Conservation (phyloP, 2,329 filamentous ascomycete genomes). For the Fusarium nisikadoi region DNA sequence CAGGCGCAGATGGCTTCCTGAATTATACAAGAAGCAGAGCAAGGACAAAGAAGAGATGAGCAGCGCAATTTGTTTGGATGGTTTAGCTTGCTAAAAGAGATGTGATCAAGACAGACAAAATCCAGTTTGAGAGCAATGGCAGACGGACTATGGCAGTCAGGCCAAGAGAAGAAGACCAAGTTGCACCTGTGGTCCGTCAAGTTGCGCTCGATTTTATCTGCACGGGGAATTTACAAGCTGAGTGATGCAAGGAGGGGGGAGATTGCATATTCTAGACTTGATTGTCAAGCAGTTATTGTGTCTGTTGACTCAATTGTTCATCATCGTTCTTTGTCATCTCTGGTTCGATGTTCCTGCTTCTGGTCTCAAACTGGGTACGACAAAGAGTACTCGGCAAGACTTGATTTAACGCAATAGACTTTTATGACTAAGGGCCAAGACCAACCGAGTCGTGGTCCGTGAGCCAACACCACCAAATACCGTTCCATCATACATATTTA, state of each 20-base stretch:
- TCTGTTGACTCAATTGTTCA: slow-evolving; percentile 28
- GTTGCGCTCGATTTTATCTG: slow-evolving; percentile 6
- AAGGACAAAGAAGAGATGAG: slow-evolving; percentile 24
- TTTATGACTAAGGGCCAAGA: slow-evolving; percentile 41
- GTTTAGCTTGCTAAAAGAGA: slow-evolving; percentile 11
- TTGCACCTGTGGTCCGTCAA: not conserved
- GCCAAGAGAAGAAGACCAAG: not conserved
- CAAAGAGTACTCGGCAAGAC: slow-evolving; percentile 19
- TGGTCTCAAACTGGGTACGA: slow-evolving; percentile 16
- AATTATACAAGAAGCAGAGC: slow-evolving; percentile 24
- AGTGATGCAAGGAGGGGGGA: slow-evolving; percentile 20
- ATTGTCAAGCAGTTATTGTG: slow-evolving; percentile 26
- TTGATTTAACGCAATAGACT: slow-evolving; percentile 40
- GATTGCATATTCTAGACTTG: slow-evolving; percentile 31
- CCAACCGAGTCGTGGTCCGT: slow-evolving; percentile 41
- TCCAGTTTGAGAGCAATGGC: slow-evolving; percentile 25
- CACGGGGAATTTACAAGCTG: slow-evolving; percentile 12
- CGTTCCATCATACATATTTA: slow-evolving; percentile 5
- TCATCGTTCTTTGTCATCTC: slow-evolving; percentile 14
- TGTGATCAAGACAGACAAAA: slow-evolving; percentile 14
- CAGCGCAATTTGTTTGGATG: slow-evolving; percentile 9
- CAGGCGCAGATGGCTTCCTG: slow-evolving; percentile 36
- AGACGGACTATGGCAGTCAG: slow-evolving; percentile 6
- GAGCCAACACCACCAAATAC: slow-evolving; percentile 39
- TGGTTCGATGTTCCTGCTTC: slow-evolving; percentile 31